These are phyloP conservation scores for Sordariomycetes sp. DNA, from an alignment of 2,329 filamentous ascomycete genomes.

Conservation along the genomic window DNA sequence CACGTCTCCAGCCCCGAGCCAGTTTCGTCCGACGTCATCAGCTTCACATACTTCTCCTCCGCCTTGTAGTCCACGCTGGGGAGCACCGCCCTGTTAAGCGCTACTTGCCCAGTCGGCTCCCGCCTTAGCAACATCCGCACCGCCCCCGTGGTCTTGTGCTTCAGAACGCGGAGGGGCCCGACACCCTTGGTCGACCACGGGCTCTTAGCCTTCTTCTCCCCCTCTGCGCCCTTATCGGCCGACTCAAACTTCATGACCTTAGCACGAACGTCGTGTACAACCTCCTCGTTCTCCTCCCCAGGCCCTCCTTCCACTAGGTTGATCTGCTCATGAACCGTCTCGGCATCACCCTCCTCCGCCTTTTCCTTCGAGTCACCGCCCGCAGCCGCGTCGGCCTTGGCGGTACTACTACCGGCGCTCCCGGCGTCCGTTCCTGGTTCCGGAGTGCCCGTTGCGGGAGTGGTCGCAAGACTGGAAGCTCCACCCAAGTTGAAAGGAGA, in stretches of 20 bases:
- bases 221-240: constrained; percentile 28
- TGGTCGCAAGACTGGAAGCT: constrained; percentile 47
- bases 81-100: constrained; percentile 57
- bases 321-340: constrained; percentile 50
- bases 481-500: constrained; percentile 41
- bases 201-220: constrained; percentile 28
- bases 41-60: constrained; percentile 45
- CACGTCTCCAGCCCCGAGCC: constrained; percentile 53
- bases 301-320: constrained; percentile 53
- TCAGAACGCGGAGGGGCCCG: constrained; percentile 59
- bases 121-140: constrained; percentile 58
- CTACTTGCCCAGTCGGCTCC: constrained; percentile 62
- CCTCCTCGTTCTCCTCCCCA: constrained; percentile 60
- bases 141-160: constrained; percentile 55
- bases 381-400: neutral
- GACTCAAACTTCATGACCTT: constrained; percentile 52
- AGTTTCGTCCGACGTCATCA: constrained; percentile 41
- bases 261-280: constrained; percentile 56
- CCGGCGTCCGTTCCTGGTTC: constrained; percentile 33
- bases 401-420: neutral
- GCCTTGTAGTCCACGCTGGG: constrained; percentile 48
- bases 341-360: constrained; percentile 36
- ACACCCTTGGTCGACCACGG: constrained; percentile 59
- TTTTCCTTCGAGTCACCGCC: neutral
- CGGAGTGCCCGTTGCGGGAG: constrained; percentile 43